Percentiles rank a stretch among this genome's conserved stretches.
Conservation (phyloP, 768 basidiomycete species). For the Suillus subalutaceus region DNA sequence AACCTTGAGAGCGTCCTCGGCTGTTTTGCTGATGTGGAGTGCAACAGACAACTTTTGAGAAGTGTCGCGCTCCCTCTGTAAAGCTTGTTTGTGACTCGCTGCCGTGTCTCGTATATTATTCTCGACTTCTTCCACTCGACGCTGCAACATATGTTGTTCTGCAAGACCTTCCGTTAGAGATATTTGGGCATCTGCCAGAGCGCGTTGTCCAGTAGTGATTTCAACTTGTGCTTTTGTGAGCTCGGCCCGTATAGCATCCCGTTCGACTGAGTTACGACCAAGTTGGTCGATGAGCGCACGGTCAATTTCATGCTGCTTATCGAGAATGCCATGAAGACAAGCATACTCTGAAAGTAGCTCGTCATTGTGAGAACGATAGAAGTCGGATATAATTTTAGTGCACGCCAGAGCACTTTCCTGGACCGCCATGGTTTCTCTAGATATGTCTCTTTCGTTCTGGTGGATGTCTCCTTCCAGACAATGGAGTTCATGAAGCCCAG, state of each 20-base stretch:
- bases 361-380: conserved; percentile 40
- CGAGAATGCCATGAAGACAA: conserved; percentile 13
- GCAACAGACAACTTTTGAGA: conserved; percentile 51
- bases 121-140: conserved; percentile 29
- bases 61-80: conserved; percentile 51
- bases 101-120: conserved; percentile 34
- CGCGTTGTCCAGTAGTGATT: conserved; percentile 25
- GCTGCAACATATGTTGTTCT: conserved; percentile 28
- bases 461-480: conserved; percentile 24
- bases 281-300: conserved; percentile 38
- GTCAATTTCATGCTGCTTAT: conserved; percentile 22
- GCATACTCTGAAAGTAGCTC: conserved; percentile 31
- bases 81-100: conserved; percentile 35
- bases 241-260: conserved; percentile 44
- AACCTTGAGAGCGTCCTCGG: conserved; percentile 67
- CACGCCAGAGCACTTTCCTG: conserved; percentile 18
- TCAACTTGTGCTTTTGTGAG: conserved; percentile 46
- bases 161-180: conserved; percentile 18
- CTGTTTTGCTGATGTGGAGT: conserved; percentile 57
- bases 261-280: conserved; percentile 41
- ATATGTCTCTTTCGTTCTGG: conserved; percentile 18
- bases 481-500: conserved; percentile 8
- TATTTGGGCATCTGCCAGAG: conserved; percentile 27
- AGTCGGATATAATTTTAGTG: conserved; percentile 31
- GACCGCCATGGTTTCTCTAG: conserved; percentile 15